These are phyloP conservation scores for Fusarium sp. DNA, from an alignment of 2,329 filamentous ascomycete species.

Conservation along the genomic window DNA sequence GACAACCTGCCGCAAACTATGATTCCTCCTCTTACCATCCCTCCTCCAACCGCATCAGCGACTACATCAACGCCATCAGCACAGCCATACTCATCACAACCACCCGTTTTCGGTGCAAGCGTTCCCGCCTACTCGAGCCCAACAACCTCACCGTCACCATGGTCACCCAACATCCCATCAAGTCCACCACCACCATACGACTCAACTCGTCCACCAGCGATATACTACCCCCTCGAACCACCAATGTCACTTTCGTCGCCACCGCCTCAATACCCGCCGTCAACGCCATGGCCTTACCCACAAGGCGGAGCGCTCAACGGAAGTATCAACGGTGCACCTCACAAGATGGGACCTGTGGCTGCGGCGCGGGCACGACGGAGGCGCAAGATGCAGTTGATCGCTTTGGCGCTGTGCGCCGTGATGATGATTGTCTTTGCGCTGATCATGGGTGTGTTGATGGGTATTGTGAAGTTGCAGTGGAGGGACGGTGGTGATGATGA, in stretches of 20 bases:
- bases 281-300: slow-evolving; percentile 38
- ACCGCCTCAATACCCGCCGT: slow-evolving; percentile 34
- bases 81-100: slow-evolving; percentile 33
- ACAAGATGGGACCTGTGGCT: slow-evolving; percentile 45
- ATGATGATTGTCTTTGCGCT: slow-evolving; percentile 45
- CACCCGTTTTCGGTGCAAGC: slow-evolving; percentile 11
- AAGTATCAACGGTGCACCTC: slow-evolving; percentile 27
- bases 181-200: slow-evolving; percentile 49
- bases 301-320: slow-evolving; percentile 33
- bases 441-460: slow-evolving; percentile 46
- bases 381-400: slow-evolving; percentile 42
- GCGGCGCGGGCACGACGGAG: slow-evolving; percentile 38
- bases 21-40: slow-evolving; percentile 6
- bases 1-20: slow-evolving; percentile 24
- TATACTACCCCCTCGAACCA: slow-evolving; percentile 43
- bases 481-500: slow-evolving; percentile 26
- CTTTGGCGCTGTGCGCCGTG: slow-evolving; percentile 37
- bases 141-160: slow-evolving; percentile 23
- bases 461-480: slow-evolving; percentile 44
- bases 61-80: slow-evolving; percentile 16
- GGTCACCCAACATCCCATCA: slow-evolving; percentile 36
- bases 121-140: slow-evolving; percentile 30
- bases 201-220: slow-evolving; percentile 42
- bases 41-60: slow-evolving; percentile 8
- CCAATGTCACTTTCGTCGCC: slow-evolving; percentile 18